Percentiles rank a stretch among this genome's conserved stretches.
phyloP scores from a whole-genome alignment of 352 stramenopile genomes.

The Globisporangium takayamanum region DNA sequence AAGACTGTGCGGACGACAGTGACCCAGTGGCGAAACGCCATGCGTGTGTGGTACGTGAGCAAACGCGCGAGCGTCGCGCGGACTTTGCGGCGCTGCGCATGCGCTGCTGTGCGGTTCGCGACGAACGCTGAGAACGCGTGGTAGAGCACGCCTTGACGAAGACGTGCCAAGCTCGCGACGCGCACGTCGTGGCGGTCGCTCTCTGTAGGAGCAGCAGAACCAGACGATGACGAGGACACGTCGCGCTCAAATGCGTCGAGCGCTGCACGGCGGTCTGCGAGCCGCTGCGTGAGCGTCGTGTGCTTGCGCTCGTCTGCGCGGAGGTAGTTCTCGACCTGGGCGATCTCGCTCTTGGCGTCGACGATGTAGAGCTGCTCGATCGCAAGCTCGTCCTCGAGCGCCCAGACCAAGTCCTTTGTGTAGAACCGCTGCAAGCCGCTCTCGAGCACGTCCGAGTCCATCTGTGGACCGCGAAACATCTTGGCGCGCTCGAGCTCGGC shows the following conservation, averaged over 20 bases:
- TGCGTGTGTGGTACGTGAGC: slow-evolving; percentile 20
- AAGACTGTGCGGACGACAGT: slow-evolving; percentile 6
- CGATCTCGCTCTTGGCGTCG: slow-evolving; percentile 65
- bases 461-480: slow-evolving; percentile 62
- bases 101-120: slow-evolving; percentile 26
- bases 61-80: slow-evolving; percentile 20
- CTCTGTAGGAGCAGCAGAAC: background rate
- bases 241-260: slow-evolving; percentile 45
- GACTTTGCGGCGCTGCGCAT: slow-evolving; percentile 38
- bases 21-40: slow-evolving; percentile 23
- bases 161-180: slow-evolving; percentile 19
- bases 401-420: slow-evolving; percentile 65
- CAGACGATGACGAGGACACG: slow-evolving; percentile 11
- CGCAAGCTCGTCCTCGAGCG: slow-evolving; percentile 75
- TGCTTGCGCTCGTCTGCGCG: slow-evolving; percentile 42
- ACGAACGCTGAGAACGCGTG: slow-evolving; percentile 48
- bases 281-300: slow-evolving; percentile 20
- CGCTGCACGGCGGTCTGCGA: slow-evolving; percentile 36
- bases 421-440: slow-evolving; percentile 69
- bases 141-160: slow-evolving; percentile 37
- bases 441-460: slow-evolving; percentile 76
- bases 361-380: slow-evolving; percentile 85
- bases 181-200: slow-evolving; percentile 1
- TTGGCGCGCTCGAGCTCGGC: slow-evolving; percentile 60
- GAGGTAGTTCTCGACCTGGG: slow-evolving; percentile 69